Base-by-base conservation (phyloP, 768 basidiomycete genomes). In the Clavulina sp. region DNA sequence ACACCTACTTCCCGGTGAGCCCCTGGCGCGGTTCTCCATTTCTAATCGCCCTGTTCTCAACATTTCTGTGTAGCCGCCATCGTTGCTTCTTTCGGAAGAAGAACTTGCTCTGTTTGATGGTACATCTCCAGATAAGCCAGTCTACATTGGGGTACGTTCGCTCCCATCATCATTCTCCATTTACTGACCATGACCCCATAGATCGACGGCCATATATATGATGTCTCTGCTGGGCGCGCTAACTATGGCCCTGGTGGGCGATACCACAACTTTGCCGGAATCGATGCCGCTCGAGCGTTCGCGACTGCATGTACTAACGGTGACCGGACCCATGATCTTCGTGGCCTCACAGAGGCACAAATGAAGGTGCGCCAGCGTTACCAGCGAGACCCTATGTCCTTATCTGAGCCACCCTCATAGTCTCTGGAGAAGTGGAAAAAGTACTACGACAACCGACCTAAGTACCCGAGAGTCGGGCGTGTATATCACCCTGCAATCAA, bases 151-250 rank as follows among this genome's bases (percentile, higher is more conserved):
- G 53, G 86, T 84, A 65, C 49, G 26, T 33, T 31, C 21, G 21
- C 32, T 21, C 5, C 19, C 33, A 57, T 36, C 38, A n/a, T n/a
- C n/a, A n/a, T n/a, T n/a, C n/a, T n/a, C n/a, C 36, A 54, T 51
- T 57, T 30, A 24, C 31, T 41, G 30, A 9, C 36, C 29, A 38
- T 38, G 34, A 38, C 19, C 34, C 34, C 34, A 44, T 62, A 88
- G 86, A 83, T 97, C 62, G 86, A 89, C 61, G 84, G 85, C 9
- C 83, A 84, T 49, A 87, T 97, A 5, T 97, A 80, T 65, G 92
- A 97, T 61, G 92, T 97, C 49, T 76, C 80, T n/a, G 72, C 73
- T 55, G 79, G 78, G 57, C 69, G 72, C 53, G 72, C 81, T 21
- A 71, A 74, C 6, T 97, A 97, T 63, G 88, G 91, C 49, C 83